Evolutionary conservation across 73 alveolate genomes (phyloP).

Genomic region (Tetrahymena borealis): DNA sequence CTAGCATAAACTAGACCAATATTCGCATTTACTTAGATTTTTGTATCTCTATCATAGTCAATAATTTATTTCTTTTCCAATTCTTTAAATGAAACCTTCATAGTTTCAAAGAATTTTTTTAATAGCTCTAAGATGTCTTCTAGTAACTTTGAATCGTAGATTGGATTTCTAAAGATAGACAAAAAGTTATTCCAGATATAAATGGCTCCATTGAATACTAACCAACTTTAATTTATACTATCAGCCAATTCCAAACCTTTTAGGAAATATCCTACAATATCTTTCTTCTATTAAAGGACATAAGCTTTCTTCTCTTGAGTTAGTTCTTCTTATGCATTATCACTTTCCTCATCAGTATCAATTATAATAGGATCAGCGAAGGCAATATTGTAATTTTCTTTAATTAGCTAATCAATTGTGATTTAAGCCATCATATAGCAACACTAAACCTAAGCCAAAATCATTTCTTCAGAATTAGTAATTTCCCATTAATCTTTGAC

Average conservation of each 20-base stretch:
- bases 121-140: conserved; percentile 78
- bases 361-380: conserved; percentile 58
- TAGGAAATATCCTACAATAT: conserved; percentile 73
- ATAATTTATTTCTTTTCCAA: conserved; percentile 42
- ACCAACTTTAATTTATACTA: conserved; percentile 87
- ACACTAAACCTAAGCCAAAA: conserved; percentile 84
- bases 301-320: conserved; percentile 72
- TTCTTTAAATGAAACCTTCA: conserved; percentile 76
- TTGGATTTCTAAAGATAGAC: conserved; percentile 77
- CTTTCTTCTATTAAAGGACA: conserved; percentile 70
- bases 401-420: conserved; percentile 77
- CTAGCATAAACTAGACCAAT: conserved; percentile 77
- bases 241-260: conserved; percentile 85
- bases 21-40: conserved; percentile 78
- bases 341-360: conserved; percentile 55
- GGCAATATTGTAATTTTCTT: conserved; percentile 87
- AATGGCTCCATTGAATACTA: conserved; percentile 92
- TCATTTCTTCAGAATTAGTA: conserved; percentile 81
- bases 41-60: conserved; percentile 82
- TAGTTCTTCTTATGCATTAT: conserved; percentile 56
- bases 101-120: conserved; percentile 85
- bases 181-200: conserved; percentile 90
- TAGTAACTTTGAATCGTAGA: conserved; percentile 68
- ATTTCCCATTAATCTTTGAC: conserved; percentile 76
- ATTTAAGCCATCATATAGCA: conserved; percentile 80